A percentile compares a stretch with the other conserved stretches of the same genome.
Conservation (phyloP, 2,329 filamentous ascomycete species). For the Fusarium anguioides region DNA sequence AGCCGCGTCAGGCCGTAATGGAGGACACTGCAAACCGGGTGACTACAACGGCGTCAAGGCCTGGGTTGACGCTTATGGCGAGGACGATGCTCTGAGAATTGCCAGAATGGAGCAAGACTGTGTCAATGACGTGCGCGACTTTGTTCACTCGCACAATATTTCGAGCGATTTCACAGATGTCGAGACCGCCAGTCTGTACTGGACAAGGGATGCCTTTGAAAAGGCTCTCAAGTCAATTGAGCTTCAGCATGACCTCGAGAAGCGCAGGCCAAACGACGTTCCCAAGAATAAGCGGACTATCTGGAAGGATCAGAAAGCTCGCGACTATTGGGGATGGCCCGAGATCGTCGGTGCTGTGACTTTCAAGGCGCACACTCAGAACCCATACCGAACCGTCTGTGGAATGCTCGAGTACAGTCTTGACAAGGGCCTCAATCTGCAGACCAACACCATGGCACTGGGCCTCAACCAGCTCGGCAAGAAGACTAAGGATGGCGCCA, state of each 20-base stretch:
- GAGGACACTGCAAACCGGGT: slow-evolving; percentile 20
- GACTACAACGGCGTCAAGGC: slow-evolving; percentile 19
- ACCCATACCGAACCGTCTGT: slow-evolving; percentile 23
- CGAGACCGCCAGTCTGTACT: slow-evolving; percentile 20
- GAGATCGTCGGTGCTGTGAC: slow-evolving; percentile 19
- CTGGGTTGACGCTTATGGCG: slow-evolving; percentile 19
- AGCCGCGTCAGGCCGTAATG: slow-evolving; percentile 12
- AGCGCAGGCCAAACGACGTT: slow-evolving; percentile 19
- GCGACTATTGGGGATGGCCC: slow-evolving; percentile 23
- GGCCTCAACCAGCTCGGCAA: slow-evolving; percentile 15
- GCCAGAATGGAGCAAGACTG: slow-evolving; percentile 32
- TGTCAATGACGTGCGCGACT: slow-evolving; percentile 22
- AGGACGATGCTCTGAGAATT: slow-evolving; percentile 18
- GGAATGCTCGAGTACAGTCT: slow-evolving; percentile 21
- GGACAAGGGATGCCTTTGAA: slow-evolving; percentile 28
- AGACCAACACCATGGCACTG: slow-evolving; percentile 27
- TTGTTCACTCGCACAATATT: slow-evolving; percentile 22
- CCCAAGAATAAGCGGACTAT: slow-evolving; percentile 25
- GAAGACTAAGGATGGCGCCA: not conserved
- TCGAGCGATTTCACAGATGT: slow-evolving; percentile 30
- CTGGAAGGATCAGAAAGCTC: slow-evolving; percentile 10
- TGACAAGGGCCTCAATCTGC: slow-evolving; percentile 14
- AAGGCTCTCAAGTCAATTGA: slow-evolving; percentile 13
- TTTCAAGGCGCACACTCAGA: slow-evolving; percentile 27
- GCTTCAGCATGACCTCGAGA: slow-evolving; percentile 13